Base-by-base conservation (phyloP, 371 early-diverging fungal genomes). In the Mortierella sp. region DNA sequence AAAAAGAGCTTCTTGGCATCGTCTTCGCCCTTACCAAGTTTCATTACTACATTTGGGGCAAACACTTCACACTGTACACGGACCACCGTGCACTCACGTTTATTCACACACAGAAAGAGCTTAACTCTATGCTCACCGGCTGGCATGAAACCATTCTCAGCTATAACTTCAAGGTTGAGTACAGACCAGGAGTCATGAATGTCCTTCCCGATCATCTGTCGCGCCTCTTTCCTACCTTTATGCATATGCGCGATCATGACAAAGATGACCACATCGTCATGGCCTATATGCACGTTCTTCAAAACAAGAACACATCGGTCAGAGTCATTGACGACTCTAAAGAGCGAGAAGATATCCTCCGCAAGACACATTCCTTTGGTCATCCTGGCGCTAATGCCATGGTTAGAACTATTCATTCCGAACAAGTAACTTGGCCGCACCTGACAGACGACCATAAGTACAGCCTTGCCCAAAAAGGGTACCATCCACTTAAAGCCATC, bases 31-130 rank as follows among this genome's bases (percentile, higher is more conserved):
- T 89, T 0, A 74, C 77, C 13, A 77, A 83, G 34, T 87, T 88
- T 60, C 88, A 88, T 47, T 75, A 77, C 26, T 90, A 82, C 34
- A 16, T 90, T 0, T 89, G 80, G 82, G 87, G 84, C 13, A 28
- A 34, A 54, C 19, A 42, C 21, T 84, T 89, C 74, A 82, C 74
- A 2, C 24, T 84, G 0, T 80, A 38, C 58, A 82, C 83, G 9
- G 82, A 88, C 50, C 84, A 84, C 70, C 70, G 75, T 0, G 82
- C 81, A 28, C 63, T 87, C 0, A 48, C 48, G 78, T 72, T 80
- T 72, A 54, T 84, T 0, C 77, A 80, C 24, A 74, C 80, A 6
- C 86, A 88, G 5, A 74, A 75, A 3, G 57, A 72, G 19, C 42
- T 78, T 0, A 80, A 81, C 45, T 24, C 78, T 45, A 84, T 85